phyloP scores from a whole-genome alignment of 768 basidiomycete genomes.

The Gloeopeniophorella convolvens region DNA sequence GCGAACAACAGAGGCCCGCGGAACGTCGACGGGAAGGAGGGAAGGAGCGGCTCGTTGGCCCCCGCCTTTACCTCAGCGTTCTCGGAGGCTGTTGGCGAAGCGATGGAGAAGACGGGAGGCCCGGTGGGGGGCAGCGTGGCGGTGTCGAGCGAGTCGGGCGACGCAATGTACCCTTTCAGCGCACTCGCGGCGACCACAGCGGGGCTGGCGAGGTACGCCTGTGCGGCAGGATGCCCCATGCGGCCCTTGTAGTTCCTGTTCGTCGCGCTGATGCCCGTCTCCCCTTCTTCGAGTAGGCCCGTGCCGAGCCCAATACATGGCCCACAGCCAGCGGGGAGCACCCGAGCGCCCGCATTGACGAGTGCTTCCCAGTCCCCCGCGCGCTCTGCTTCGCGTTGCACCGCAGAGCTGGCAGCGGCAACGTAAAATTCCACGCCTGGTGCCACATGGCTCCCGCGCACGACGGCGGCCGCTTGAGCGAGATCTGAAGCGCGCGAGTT shows the following conservation, averaged over 20 bases:
- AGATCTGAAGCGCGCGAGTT: slow-evolving; percentile 96
- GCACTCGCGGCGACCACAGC: slow-evolving; percentile 97
- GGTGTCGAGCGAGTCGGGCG: slow-evolving; percentile 64
- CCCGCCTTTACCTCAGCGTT: slow-evolving; percentile 28
- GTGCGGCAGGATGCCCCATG: slow-evolving; percentile 94
- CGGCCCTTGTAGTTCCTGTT: slow-evolving; percentile 99
- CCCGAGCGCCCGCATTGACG: slow-evolving; percentile 83
- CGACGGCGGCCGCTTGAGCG: slow-evolving; percentile 84
- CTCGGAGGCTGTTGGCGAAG: slow-evolving; percentile 19
- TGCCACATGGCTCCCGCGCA: slow-evolving; percentile 75
- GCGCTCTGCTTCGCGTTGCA: slow-evolving; percentile 84
- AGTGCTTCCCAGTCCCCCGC: slow-evolving; percentile 86
- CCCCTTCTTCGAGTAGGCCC: slow-evolving; percentile 88
- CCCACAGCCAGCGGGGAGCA: slow-evolving; percentile 92
- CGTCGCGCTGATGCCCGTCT: slow-evolving; percentile 95
- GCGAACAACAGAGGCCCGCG: slow-evolving; percentile 83
- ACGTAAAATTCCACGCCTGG: slow-evolving; percentile 95
- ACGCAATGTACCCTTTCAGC: slow-evolving; percentile 82
- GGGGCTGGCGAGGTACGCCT: slow-evolving; percentile 93
- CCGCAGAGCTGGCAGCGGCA: slow-evolving; percentile 87
- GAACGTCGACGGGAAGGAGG: slow-evolving; percentile 80
- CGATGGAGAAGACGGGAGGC: slow-evolving; percentile 54
- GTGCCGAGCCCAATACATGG: slow-evolving; percentile 96
- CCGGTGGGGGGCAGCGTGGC: slow-evolving; percentile 41
- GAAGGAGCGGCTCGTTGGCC: slow-evolving; percentile 56